Percentiles rank a stretch among this genome's conserved stretches.
Conservation (phyloP, 129 eudicot species). For the Calendula officinalis region DNA sequence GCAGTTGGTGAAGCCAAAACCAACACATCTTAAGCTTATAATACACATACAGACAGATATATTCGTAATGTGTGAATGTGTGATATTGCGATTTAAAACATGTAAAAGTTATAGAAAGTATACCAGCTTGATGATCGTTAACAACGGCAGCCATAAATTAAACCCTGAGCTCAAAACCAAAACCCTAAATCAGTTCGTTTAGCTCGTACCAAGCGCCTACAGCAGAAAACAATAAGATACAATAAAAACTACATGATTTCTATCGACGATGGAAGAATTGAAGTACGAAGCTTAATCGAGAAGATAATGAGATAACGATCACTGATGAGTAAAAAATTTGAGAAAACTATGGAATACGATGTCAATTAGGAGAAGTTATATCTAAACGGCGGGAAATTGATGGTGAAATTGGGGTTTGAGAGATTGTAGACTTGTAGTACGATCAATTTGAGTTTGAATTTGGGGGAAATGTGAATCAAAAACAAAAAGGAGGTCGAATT, state of each 20-base stretch:
- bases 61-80: neutral
- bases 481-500: neutral
- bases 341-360: constrained; percentile 2
- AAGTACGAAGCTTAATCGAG: constrained; percentile 6
- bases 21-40: neutral
- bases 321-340: neutral
- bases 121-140: constrained; percentile 30
- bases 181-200: constrained; percentile 22
- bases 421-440: neutral
- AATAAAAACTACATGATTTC: neutral
- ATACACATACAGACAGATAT: neutral
- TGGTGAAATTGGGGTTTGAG: constrained; percentile 16
- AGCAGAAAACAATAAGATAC: constrained; percentile 6
- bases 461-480: constrained; percentile 11
- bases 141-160: constrained; percentile 21
- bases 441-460: constrained; percentile 14
- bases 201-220: constrained; percentile 15
- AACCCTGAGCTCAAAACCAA: constrained; percentile 14
- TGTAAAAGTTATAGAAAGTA: neutral
- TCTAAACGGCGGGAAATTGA: constrained; percentile 1
- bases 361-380: neutral
- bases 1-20: too few relatives aligned
- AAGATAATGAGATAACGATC: constrained; percentile 22
- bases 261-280: neutral
- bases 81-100: neutral